Percentiles rank a stretch among this genome's conserved stretches.
These are phyloP conservation scores for Jaminaea rosea DNA, from an alignment of 1,284 basidiomycete species.

Conservation along the genomic window DNA sequence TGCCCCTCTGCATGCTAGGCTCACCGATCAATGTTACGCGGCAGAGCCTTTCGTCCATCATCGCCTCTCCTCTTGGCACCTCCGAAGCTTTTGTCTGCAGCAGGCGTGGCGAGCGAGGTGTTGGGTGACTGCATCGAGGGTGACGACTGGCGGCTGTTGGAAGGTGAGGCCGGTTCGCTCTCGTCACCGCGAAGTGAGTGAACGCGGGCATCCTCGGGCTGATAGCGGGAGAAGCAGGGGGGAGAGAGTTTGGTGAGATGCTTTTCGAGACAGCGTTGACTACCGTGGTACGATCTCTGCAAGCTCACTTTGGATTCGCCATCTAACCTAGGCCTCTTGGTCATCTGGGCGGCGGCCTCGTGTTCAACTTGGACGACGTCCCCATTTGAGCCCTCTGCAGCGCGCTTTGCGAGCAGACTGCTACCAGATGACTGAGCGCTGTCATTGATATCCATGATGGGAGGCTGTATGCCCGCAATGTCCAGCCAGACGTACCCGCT, in stretches of 20 bases:
- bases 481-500: no score
- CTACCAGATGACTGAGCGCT: no score
- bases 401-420: no score
- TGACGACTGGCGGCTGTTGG: neutral
- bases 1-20: neutral
- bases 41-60: neutral
- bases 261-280: no score
- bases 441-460: no score
- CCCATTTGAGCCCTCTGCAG: no score
- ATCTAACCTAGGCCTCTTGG: neutral
- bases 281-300: neutral
- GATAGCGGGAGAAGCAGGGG: neutral
- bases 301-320: neutral
- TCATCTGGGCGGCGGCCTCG: no score
- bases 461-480: no score
- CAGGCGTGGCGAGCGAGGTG: no score
- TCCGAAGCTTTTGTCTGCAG: neutral
- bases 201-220: neutral
- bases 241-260: neutral
- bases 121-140: neutral
- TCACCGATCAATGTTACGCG: constrained; percentile 1
- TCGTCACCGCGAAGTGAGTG: neutral
- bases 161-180: neutral
- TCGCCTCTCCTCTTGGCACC: neutral
- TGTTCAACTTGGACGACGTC: no score